A percentile compares a stretch with the other conserved stretches of the same genome.
phyloP scores from a whole-genome alignment of 208 protist genomes.

The Trypanosoma melophagium region DNA sequence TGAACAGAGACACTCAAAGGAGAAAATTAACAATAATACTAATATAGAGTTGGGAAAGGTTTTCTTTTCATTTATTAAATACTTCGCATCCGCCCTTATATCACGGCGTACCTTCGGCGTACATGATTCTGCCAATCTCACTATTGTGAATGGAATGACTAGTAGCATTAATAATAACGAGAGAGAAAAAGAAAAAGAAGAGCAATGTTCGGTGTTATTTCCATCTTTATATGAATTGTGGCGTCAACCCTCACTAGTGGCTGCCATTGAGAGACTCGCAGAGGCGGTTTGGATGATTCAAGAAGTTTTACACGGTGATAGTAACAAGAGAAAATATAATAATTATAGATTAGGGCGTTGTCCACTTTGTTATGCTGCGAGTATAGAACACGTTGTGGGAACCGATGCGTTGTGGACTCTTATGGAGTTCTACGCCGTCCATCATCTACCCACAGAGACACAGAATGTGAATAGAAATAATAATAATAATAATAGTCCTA shows the following conservation, averaged over 20 bases:
- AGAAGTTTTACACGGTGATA: slow-evolving; percentile 18
- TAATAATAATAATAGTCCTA: not conserved
- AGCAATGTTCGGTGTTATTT: slow-evolving; percentile 1
- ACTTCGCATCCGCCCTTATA: slow-evolving; percentile 23
- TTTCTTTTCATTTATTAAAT: slow-evolving; percentile 22
- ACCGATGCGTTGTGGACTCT: slow-evolving; percentile 42
- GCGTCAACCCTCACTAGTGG: slow-evolving; percentile 58
- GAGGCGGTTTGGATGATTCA: slow-evolving; percentile 32
- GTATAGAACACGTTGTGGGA: slow-evolving; percentile 42
- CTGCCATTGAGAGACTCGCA: slow-evolving; percentile 45
- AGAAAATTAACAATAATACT: not conserved
- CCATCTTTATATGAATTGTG: slow-evolving; percentile 37
- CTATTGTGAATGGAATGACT: not conserved
- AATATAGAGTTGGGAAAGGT: not conserved
- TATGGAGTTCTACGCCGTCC: slow-evolving; percentile 15
- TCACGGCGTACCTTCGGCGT: not conserved
- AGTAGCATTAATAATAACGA: not conserved
- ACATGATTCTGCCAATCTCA: not conserved
- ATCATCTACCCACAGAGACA: not conserved
- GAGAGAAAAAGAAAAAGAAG: not conserved
- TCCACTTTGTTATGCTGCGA: slow-evolving; percentile 57
- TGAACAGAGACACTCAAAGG: not conserved
- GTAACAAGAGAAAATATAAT: not conserved
- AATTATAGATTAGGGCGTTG: slow-evolving; percentile 24
- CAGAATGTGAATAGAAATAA: not conserved